A percentile compares a stretch with the other conserved stretches of the same genome.
Evolutionary conservation across 495 filamentous ascomycete species (phyloP).

Genomic region (Thermochaetoides thermophila): DNA sequence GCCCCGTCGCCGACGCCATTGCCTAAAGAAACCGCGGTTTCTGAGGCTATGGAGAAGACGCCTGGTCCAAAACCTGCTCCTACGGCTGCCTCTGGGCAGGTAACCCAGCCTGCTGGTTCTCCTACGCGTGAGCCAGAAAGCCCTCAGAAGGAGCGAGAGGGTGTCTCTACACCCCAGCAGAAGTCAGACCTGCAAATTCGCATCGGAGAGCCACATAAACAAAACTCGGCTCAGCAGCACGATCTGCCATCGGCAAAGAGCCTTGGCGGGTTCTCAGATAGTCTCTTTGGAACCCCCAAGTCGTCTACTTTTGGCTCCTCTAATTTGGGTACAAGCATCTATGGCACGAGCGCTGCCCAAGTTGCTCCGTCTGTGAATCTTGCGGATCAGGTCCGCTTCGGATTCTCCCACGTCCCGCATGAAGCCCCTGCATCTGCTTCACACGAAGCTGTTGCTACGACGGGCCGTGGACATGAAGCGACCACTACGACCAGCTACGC

Average conservation of each 20-base stretch:
- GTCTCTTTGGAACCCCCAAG: slow-evolving; percentile 7
- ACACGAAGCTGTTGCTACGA: too few species aligned
- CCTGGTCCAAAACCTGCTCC: neutral
- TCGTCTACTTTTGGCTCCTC: slow-evolving; percentile 6
- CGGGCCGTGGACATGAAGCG: too few species aligned
- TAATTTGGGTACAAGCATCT: slow-evolving; percentile 15
- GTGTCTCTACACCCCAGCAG: neutral
- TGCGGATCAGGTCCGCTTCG: slow-evolving; percentile 20
- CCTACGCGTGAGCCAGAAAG: too few species aligned
- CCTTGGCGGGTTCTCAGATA: neutral
- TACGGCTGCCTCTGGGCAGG: neutral
- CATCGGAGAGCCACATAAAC: neutral
- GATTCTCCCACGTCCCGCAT: slow-evolving; percentile 19
- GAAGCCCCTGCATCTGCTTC: slow-evolving; percentile 1
- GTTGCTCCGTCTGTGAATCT: slow-evolving; percentile 8
- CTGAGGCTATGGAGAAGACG: slow-evolving; percentile 10
- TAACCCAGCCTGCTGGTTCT: too few species aligned
- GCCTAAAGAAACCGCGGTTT: too few species aligned
- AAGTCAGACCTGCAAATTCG: neutral
- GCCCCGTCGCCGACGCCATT: too few species aligned
- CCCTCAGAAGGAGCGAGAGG: too few species aligned
- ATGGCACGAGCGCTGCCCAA: slow-evolving; percentile 2
- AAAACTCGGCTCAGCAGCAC: neutral
- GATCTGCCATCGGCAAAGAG: neutral
- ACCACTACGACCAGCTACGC: too few species aligned